Base-by-base conservation (phyloP, 2,329 filamentous ascomycete genomes). In the Botrytis medusae region DNA sequence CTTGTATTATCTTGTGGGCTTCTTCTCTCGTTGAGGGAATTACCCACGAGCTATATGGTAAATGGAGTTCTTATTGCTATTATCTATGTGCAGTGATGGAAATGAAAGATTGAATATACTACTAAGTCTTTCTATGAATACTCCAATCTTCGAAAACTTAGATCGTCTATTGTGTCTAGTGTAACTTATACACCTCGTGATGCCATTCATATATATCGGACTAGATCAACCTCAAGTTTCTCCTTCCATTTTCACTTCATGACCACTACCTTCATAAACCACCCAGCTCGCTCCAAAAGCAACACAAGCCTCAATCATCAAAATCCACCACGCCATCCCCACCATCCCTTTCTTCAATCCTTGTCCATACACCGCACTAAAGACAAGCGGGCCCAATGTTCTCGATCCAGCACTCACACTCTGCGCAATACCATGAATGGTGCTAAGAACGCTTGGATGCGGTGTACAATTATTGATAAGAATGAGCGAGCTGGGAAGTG, bases 191-290 rank as follows among this genome's bases (percentile, higher is more conserved):
- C n/a, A 22, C 54, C 6, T 22, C 32, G 1, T n/a, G 8, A 61
- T 61, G 16, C 22, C 2, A 37, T n/a, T 8, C 12, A 61, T 16
- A n/a, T n/a, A 6, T n/a, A 40, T 61, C 59, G 14, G n/a, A 8
- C 3, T 8, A n/a, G 5, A 61, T 40, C 34, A n/a, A n/a, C 6
- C 22, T 61, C 22, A 40, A 40, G 59, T 16, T 25, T 69, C 67
- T 22, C 37, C 67, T 8, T 69, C 67, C 54, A 69, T 42, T 9
- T 37, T 32, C 20, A 69, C 57, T 32, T 69, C 67, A 69, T 69
- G 67, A 1, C 67, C 67, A 59, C 46, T 71, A 2, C 69, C 69
- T 25, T 61, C 59, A n/a, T 61, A 61, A 61, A 61, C 59, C 34
- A 40, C 7, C 59, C 59, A 61, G 14, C 59, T 61, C 2, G 59